These are phyloP conservation scores for Artemisia argyi DNA, from an alignment of 129 eudicot genomes.

Conservation along the genomic window DNA sequence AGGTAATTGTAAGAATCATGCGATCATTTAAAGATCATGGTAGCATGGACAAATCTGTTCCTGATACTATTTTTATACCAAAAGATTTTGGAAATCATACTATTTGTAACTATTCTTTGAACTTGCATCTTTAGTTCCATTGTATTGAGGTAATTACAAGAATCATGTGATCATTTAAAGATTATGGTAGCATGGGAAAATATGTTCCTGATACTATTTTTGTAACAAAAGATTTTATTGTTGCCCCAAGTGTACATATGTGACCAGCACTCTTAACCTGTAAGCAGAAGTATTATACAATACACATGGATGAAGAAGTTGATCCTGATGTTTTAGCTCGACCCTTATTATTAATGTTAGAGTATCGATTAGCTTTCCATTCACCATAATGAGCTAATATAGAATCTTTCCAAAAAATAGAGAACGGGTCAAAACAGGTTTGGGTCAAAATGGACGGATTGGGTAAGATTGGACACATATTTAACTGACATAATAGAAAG, in stretches of 20 bases:
- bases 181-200: constrained; percentile 19
- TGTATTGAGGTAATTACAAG: constrained; percentile 18
- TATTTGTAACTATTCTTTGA: too few species aligned
- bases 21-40: constrained; percentile 21
- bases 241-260: background rate
- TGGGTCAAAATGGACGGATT: too few species aligned
- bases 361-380: too few species aligned
- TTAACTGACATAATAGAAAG: background rate
- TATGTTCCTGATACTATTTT: constrained; percentile 19
- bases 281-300: too few species aligned
- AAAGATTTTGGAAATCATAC: too few species aligned
- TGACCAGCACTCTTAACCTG: background rate
- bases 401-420: too few species aligned
- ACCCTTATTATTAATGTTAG: too few species aligned
- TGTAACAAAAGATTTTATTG: constrained; percentile 22
- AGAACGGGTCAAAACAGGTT: too few species aligned
- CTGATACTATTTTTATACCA: constrained; percentile 15
- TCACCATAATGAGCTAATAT: too few species aligned
- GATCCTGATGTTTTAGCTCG: too few species aligned
- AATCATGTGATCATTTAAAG: constrained; percentile 30
- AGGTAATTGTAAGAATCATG: constrained; percentile 28
- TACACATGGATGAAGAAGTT: too few species aligned
- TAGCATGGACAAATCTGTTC: constrained; percentile 22
- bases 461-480: background rate
- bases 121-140: too few species aligned